Percentiles rank a stretch among this genome's conserved stretches.
These are phyloP conservation scores for Glutinoglossum americanum DNA, from an alignment of 495 filamentous ascomycete genomes.

Conservation along the genomic window DNA sequence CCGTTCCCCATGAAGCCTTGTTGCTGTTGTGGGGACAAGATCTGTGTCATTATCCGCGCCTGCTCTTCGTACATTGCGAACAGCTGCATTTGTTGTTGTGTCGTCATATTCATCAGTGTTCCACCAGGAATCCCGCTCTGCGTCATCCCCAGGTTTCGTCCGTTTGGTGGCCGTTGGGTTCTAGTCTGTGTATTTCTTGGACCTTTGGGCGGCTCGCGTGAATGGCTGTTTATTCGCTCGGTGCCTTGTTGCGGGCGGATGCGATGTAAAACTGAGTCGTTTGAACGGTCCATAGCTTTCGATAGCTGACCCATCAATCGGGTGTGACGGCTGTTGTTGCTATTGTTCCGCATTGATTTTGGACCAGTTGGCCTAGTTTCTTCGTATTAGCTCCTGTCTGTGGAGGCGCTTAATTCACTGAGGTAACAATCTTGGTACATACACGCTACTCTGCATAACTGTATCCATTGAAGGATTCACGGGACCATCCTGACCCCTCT, in stretches of 20 bases:
- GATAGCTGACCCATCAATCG: constrained; percentile 76
- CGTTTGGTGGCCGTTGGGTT: constrained; percentile 12
- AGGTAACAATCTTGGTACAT: neutral
- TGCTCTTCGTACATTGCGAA: constrained; percentile 77
- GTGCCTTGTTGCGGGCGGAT: constrained; percentile 49
- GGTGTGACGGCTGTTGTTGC: constrained; percentile 35
- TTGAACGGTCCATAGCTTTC: constrained; percentile 59
- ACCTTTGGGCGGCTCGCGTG: constrained; percentile 51
- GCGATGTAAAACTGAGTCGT: constrained; percentile 58
- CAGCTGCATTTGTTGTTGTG: constrained; percentile 57
- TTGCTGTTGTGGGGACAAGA: constrained; percentile 17
- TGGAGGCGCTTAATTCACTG: neutral
- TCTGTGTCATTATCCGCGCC: constrained; percentile 58
- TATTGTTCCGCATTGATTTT: constrained; percentile 74
- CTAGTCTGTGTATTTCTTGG: constrained; percentile 27
- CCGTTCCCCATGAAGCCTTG: constrained; percentile 18
- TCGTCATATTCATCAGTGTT: constrained; percentile 32
- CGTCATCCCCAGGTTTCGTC: constrained; percentile 16
- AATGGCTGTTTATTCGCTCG: constrained; percentile 57
- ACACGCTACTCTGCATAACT: constrained; percentile 30
- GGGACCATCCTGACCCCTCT: neutral
- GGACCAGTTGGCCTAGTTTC: constrained; percentile 66
- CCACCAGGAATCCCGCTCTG: constrained; percentile 14
- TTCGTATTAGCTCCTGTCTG: neutral
- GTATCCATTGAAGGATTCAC: constrained; percentile 24